Base-by-base conservation (phyloP, 2,329 filamentous ascomycete species). In the Apiospora pterosperma region DNA sequence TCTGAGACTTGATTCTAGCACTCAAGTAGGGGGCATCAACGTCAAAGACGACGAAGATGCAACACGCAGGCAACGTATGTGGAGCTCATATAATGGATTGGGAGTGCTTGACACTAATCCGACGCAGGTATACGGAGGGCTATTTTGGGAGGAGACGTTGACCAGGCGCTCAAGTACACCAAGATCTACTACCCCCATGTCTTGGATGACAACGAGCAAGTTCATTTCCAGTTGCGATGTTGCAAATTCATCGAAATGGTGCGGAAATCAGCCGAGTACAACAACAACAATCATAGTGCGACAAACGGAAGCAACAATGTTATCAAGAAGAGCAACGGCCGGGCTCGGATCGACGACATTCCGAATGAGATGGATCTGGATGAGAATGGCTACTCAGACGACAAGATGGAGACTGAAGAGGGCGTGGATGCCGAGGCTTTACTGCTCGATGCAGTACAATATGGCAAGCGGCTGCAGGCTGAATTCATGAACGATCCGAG, bases 201-300 rank as follows among this genome's bases (percentile, higher is more conserved):
- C 1, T 84, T 99, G 21, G 84, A 87, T 59, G 86, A 92, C 25
- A 93, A 97, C 72, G 88, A 92, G 63, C 88, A 93, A 63, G 93
- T 97, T 19, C 89, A 94, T 74, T 98, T 99, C 78, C 91, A 90
- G 65, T 82, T 99, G 60, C 88, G 90, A 69, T 97, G 94, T 74
- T 89, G 93, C 66, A 96, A 96, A 75, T 97, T 98, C 76, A 90
- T 98, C 66, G 96, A 99, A 77, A 95, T 99, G 90, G 93, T 97
- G 71, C 87, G 91, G 44, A 86, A 85, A 65, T 89, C 89, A 39
- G 88, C 90, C 2, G 90, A 94, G 69, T 77, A 91, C 21, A 84
- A 83, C 71, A 79, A 83, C 39, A 77, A 79, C 23, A 55, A 55
- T 8, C 48, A 55, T 31, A 34, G 48, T 34, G 58, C 58, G 8